A percentile compares a stretch with the other conserved stretches of the same genome.
Evolutionary conservation across 345 rosid genomes (phyloP).

Genomic region (Citrus sp.): DNA sequence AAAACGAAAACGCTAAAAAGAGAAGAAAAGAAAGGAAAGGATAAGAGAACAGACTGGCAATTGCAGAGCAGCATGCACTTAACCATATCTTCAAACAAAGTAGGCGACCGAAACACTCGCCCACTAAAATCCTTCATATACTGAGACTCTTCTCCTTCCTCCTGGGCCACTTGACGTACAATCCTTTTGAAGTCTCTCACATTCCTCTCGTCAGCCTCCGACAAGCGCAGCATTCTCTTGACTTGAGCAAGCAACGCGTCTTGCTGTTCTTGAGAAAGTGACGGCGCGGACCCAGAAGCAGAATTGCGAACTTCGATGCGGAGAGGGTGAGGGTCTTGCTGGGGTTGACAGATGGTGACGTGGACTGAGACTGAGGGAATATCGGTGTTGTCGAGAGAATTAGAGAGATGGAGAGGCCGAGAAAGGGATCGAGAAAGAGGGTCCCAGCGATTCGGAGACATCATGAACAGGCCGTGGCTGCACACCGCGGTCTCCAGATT

Average conservation of each 20-base stretch:
- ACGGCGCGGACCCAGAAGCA: neutral
- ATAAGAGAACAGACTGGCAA: conserved; percentile 23
- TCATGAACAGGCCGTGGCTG: conserved; percentile 58
- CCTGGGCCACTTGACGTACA: conserved; percentile 5
- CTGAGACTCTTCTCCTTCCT: neutral
- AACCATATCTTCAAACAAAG: conserved; percentile 35
- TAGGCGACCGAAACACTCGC: conserved; percentile 57
- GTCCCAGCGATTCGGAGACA: conserved; percentile 52
- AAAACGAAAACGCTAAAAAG: neutral
- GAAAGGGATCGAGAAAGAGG: conserved; percentile 34
- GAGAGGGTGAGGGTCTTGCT: conserved; percentile 18
- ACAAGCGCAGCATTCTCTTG: conserved; percentile 46
- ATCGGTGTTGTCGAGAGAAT: neutral
- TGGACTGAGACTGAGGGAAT: neutral
- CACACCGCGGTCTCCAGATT: conserved; percentile 45
- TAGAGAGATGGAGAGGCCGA: conserved; percentile 39
- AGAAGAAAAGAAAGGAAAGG: no score
- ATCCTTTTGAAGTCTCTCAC: conserved; percentile 29
- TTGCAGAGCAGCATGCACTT: no score
- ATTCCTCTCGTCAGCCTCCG: conserved; percentile 29
- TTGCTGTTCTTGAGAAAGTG: conserved; percentile 24
- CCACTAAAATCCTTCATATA: conserved; percentile 31
- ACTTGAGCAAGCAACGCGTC: conserved; percentile 36
- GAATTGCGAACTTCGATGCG: conserved; percentile 21
- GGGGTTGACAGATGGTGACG: conserved; percentile 37